Base-by-base conservation (phyloP, 2,329 filamentous ascomycete genomes). In the Penicillium sp. region DNA sequence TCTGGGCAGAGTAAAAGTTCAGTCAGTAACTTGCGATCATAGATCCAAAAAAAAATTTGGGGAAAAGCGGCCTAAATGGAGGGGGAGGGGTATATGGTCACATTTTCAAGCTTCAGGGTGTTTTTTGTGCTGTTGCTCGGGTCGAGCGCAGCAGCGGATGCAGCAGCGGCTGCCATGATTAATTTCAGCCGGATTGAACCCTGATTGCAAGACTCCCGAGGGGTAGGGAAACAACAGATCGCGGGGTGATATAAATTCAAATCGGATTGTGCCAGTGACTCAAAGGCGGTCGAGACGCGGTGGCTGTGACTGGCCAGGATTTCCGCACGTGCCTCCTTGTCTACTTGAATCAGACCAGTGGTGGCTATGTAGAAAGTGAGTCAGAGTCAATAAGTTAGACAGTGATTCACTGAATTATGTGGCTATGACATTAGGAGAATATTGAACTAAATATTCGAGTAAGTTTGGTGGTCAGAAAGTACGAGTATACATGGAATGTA, bases 81-180 rank as follows among this genome's bases (percentile, higher is more conserved):
- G 69, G 66, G 61, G 67, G 65, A 69, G 66, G 72, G 71, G 71
- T 22, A 70, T 64, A 62, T 62, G 26, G 38, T 57, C 64, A 75
- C 75, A 67, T 88, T 88, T 78, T 89, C 87, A 66, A 89, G 84
- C 74, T 89, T 89, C 65, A 89, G 78, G 44, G 86, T 89, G 66
- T 87, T 88, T 70, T 85, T 84, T 51, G 84, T 80, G 71, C 80
- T 80, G 68, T 83, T 80, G 72, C 79, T 79, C 59, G 84, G 83
- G 72, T 86, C 83, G 69, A 88, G 79, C 66, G 83, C 82, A 71
- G 82, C 81, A 67, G 84, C 78, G 49, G 85, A 85, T 65, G 86
- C 85, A 63, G 76, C 77, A 51, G 76, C 77, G 67, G 77, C 76
- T 66, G 78, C 75, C 77, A 79, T 79, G 68, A 68, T 75, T 72